These are phyloP conservation scores for Trametes punicea DNA, from an alignment of 768 basidiomycete species.

Conservation along the genomic window DNA sequence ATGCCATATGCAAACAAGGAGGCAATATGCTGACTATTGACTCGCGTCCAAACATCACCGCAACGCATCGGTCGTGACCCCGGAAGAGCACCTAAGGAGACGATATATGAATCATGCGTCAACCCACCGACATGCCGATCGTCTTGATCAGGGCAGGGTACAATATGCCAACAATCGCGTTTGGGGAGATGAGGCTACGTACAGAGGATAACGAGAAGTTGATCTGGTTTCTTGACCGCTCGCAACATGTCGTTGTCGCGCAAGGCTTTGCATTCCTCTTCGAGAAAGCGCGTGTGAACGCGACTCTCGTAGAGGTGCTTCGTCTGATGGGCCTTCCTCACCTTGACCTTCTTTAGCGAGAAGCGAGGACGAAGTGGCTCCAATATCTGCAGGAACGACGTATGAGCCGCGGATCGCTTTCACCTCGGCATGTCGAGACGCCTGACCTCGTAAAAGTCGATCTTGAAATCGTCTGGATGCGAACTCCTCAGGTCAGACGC, in stretches of 20 bases:
- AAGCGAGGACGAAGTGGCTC: too few relatives aligned
- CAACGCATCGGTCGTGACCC: neutral
- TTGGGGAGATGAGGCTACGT: neutral
- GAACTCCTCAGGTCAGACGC: neutral
- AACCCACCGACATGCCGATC: too few relatives aligned
- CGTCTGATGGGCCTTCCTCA: neutral
- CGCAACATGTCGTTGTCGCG: neutral
- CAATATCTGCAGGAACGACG: too few relatives aligned
- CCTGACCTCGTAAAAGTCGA: neutral
- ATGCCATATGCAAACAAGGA: neutral
- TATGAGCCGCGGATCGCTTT: too few relatives aligned
- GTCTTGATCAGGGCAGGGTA: too few relatives aligned
- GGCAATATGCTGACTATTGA: neutral
- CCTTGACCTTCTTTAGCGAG: too few relatives aligned
- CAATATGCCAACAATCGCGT: neutral
- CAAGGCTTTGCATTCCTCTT: neutral
- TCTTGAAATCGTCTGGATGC: neutral
- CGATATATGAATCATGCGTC: neutral
- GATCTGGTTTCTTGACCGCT: neutral
- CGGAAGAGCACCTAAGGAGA: neutral
- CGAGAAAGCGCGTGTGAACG: neutral
- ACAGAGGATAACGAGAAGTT: neutral
- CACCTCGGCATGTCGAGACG: too few relatives aligned
- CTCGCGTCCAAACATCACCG: neutral
- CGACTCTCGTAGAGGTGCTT: neutral